A percentile compares a stretch with the other conserved stretches of the same genome.
These are phyloP conservation scores for Coemansia sp. DNA, from an alignment of 192 early-diverging fungal genomes.

Conservation along the genomic window DNA sequence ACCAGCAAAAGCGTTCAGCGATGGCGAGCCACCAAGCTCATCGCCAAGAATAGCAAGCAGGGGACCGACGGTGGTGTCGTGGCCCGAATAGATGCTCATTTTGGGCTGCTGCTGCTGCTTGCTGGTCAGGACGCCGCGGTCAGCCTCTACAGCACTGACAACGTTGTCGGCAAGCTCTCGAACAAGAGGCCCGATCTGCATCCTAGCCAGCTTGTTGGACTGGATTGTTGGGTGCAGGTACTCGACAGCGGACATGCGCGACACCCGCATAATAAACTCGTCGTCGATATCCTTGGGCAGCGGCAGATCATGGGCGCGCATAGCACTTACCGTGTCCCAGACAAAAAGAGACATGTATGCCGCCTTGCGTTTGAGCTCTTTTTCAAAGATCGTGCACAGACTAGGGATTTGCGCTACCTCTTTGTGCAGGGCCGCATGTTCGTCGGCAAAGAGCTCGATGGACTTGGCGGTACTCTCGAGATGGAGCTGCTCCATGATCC, in stretches of 20 bases:
- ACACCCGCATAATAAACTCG: slow-evolving; percentile 25
- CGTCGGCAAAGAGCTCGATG: slow-evolving; percentile 1
- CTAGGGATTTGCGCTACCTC: slow-evolving; percentile 31
- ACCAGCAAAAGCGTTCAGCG: not conserved
- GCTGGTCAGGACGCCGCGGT: slow-evolving; percentile 17
- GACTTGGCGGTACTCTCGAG: slow-evolving; percentile 9
- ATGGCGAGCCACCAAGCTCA: not conserved
- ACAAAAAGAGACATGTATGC: slow-evolving; percentile 10
- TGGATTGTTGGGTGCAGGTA: slow-evolving; percentile 20
- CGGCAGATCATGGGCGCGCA: slow-evolving; percentile 33
- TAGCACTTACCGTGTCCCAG: slow-evolving; percentile 22
- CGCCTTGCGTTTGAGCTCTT: not conserved
- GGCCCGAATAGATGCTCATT: slow-evolving; percentile 54
- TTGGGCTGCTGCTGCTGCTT: slow-evolving; percentile 6
- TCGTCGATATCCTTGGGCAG: slow-evolving; percentile 33
- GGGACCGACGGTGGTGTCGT: slow-evolving; percentile 52
- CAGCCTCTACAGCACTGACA: slow-evolving; percentile 26
- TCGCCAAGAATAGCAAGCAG: slow-evolving; percentile 42
- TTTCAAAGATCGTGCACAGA: slow-evolving; percentile 17
- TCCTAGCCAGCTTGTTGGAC: slow-evolving; percentile 24
- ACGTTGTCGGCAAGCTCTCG: slow-evolving; percentile 37
- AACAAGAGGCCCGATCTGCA: slow-evolving; percentile 38
- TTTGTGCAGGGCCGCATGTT: slow-evolving; percentile 19
- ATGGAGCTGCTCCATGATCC: slow-evolving; percentile 20
- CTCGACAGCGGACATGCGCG: slow-evolving; percentile 20